Base-by-base conservation (phyloP, 345 rosid genomes). In the Heritiera fomes region DNA sequence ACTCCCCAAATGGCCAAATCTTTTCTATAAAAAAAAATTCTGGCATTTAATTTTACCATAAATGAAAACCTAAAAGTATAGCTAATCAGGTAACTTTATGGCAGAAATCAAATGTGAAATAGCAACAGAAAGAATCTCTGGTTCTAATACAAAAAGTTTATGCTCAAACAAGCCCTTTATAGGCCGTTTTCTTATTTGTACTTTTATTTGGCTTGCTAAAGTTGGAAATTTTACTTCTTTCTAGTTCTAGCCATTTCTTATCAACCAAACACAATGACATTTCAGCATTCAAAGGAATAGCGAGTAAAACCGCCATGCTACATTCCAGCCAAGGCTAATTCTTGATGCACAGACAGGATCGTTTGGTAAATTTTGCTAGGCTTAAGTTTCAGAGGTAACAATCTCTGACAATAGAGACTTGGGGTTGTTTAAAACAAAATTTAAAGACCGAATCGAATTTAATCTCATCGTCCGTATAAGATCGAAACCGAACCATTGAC, bases 201-300 rank as follows among this genome's bases (percentile, higher is more conserved):
- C 41, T 47, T 71, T 68, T 15, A n/a, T 49, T 30, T 28, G 41
- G 23, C 28, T 71, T 2, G 43, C 59, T 52, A 71, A 52, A 71
- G 75, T 71, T 1, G 28, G 8, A 71, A 15, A 60, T 71, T 50
- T 69, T 30, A 14, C n/a, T n/a, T n/a, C 23, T 56, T 56, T 61
- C 65, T 61, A 12, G 17, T 30, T 67, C 71, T n/a, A 67, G 71
- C 71, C 6, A 15, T 18, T 67, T 67, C 71, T 43, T 8, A 8
- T 20, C 71, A 43, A 67, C 52, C 71, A 43, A 67, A 67, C 50
- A n/a, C 17, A 43, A 45, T 8, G 20, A 12, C 18, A 58, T 74
- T 74, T 59, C 65, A 61, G 41, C 17, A 46, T 13, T 75, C 28
- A 75, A 75, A 47, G 12, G 61, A 75, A 47, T 15, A 28, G 17